Base-by-base conservation (phyloP, 2,329 filamentous ascomycete genomes). In the Rhexocercosporidium sp. region DNA sequence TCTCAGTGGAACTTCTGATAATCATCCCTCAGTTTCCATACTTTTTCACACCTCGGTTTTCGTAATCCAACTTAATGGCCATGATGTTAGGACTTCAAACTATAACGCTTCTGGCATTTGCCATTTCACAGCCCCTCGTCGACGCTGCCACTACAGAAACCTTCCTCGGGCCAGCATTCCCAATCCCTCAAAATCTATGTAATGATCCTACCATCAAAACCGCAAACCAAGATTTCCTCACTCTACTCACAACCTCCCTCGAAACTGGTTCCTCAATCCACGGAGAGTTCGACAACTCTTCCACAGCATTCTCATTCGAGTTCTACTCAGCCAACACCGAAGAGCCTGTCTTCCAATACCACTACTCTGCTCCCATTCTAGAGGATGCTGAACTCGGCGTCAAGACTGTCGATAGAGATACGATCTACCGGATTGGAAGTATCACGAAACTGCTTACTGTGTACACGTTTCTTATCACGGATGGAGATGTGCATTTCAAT, bases 371-470 rank as follows among this genome's bases (percentile, higher is more conserved):
- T 27, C 6, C 27, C 9, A 49, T 54, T 20, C 41, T 66, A 3
- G 34, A 37, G 20, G 59, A 62, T n/a, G 29, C 22, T n/a, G 37
- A 49, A n/a, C 31, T 29, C 9, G 64, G 64, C 16, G 59, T 62
- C 22, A 62, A 51, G 6, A 51, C 34, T 16, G 66, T 64, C 6
- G 61, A 67, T 41, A 14, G 59, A 22, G 34, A 82, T 59, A 80
- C 75, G 0, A 71, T 81, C 25, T 85, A 79, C 71, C 74, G 78
- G 1, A 71, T 81, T 12, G 79, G 76, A 14, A 83, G 82, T 67
- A 75, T 84, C 12, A 81, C 81, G n/a, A 84, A 84, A 70, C 69
- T 82, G 5, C 80, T 81, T 65, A 81, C 78, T 9, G 77, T 82
- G 1, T 81, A 79, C 61, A 75, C 76, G 6, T 81, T 79, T 67